Base-by-base conservation (phyloP, 2,329 filamentous ascomycete genomes). In the Stemphylium vesicarium region DNA sequence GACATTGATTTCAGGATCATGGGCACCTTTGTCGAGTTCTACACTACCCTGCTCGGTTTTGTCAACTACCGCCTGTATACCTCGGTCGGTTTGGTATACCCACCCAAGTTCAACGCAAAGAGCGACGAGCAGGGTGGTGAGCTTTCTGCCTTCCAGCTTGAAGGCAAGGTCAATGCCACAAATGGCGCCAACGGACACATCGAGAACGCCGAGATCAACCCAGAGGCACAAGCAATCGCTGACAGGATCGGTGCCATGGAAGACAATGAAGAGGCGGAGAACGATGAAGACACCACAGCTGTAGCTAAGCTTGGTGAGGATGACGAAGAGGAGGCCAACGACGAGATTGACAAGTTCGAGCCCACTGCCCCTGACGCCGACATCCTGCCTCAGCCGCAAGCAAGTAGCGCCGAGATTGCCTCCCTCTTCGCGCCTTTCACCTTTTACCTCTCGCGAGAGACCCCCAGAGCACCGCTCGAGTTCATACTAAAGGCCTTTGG, bases 1-100 rank as follows among this genome's bases (percentile, higher is more conserved):
- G 95, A 99, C 77, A 90, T 99, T 62, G 95, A 99, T 77, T 99
- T 97, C 80, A 85, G 95, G 70, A 99, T 99, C 78, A 99, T 99
- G 95, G 94, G 92, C 56, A 99, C 95, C 4, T 99, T 99, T 73
- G 88, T 99, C 63, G 94, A 99, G 76, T 99, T 99, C 77, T 99
- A 99, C 82, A 96, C 96, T 70, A 98, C 94, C 4, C 84, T 99
- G 12, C 82, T 99, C 16, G 90, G 94, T 57, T 99, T 99, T 71
- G 88, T 98, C 78, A 97, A 99, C 82, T 99, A 92, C 82, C 84
- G 92, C 62, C 83, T 99, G 41, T 99, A 97, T 80, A 96, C 92
- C 1, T 88, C 91, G 0, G 82, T 96, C 60, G 95, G 95, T 8
- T 80, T 99, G 59, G 92, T 97, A 53, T 99, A 99, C 74, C 95